Percentiles rank a stretch among this genome's conserved stretches.
phyloP scores from a whole-genome alignment of 2,329 filamentous ascomycete species.

The Aspergillus aculeatinus region DNA sequence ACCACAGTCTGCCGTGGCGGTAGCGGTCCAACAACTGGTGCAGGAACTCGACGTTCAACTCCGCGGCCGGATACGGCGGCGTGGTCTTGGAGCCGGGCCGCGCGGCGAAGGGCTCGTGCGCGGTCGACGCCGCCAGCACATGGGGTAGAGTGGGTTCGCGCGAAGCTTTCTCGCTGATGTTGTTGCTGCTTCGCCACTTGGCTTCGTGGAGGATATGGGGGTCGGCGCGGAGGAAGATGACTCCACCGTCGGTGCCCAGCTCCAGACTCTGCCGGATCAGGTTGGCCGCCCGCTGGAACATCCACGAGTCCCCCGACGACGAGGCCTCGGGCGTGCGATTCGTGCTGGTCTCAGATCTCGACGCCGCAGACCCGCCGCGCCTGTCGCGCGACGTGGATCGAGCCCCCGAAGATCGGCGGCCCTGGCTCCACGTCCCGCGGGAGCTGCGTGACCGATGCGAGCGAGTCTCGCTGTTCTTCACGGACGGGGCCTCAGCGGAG shows the following conservation, averaged over 20 bases:
- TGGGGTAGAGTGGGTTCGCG: slow-evolving; percentile 17
- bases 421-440: not conserved
- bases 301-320: slow-evolving; percentile 38
- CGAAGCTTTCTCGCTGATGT: slow-evolving; percentile 27
- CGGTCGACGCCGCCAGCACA: slow-evolving; percentile 37
- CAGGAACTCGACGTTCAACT: slow-evolving; percentile 33
- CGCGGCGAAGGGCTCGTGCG: slow-evolving; percentile 37
- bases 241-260: slow-evolving; percentile 47
- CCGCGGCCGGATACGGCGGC: slow-evolving; percentile 29
- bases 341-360: not conserved
- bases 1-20: slow-evolving; percentile 50
- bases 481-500: not conserved
- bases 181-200: slow-evolving; percentile 31
- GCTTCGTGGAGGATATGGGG: slow-evolving; percentile 26
- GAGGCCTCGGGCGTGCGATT: slow-evolving; percentile 27
- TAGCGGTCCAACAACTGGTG: slow-evolving; percentile 43
- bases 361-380: not conserved
- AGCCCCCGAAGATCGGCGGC: not conserved
- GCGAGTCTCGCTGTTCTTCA: not conserved
- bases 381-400: not conserved
- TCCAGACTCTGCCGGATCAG: slow-evolving; percentile 51
- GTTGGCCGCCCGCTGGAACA: slow-evolving; percentile 50
- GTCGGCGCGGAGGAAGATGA: slow-evolving; percentile 39
- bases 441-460: not conserved
- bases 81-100: slow-evolving; percentile 24